Conservation (phyloP, 2,329 filamentous ascomycete species). For the Clarireedia homoeocarpa region DNA sequence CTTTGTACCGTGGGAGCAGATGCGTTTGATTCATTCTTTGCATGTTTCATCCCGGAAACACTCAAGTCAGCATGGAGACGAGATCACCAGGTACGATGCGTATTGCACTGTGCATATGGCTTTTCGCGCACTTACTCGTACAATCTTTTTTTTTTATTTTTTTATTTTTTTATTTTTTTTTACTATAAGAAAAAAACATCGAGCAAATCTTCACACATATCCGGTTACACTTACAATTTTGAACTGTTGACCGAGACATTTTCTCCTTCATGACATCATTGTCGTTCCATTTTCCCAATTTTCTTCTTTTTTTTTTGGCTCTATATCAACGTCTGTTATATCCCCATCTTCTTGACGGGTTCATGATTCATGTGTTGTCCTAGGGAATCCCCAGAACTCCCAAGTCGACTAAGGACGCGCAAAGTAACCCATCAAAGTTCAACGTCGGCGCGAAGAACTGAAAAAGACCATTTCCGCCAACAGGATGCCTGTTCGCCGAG, state of each 20-base stretch:
- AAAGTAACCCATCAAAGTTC: neutral
- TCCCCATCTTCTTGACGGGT: neutral
- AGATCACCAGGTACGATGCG: too few species aligned
- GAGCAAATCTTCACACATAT: neutral
- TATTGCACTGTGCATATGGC: too few species aligned
- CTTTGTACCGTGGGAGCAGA: too few species aligned
- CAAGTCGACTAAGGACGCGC: neutral
- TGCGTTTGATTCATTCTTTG: too few species aligned
- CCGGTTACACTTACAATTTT: neutral
- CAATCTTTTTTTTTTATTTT: neutral
- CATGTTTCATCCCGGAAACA: too few species aligned
- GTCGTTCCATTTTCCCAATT: neutral
- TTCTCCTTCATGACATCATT: neutral
- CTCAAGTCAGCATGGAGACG: too few species aligned
- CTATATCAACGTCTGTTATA: neutral
- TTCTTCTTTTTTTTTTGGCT: neutral
- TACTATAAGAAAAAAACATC: neutral
- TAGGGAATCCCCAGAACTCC: neutral
- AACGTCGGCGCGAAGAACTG: neutral
- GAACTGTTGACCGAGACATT: neutral
- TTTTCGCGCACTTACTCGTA: neutral
- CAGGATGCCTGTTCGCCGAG: neutral
- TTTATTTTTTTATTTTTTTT: too few species aligned
- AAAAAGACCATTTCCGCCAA: neutral
- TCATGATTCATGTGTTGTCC: neutral